Evolutionary conservation across 2,329 filamentous ascomycete genomes (phyloP), one percentile per base, ranked within the genome.

Genomic region (Talaromyces marneffei): DNA sequence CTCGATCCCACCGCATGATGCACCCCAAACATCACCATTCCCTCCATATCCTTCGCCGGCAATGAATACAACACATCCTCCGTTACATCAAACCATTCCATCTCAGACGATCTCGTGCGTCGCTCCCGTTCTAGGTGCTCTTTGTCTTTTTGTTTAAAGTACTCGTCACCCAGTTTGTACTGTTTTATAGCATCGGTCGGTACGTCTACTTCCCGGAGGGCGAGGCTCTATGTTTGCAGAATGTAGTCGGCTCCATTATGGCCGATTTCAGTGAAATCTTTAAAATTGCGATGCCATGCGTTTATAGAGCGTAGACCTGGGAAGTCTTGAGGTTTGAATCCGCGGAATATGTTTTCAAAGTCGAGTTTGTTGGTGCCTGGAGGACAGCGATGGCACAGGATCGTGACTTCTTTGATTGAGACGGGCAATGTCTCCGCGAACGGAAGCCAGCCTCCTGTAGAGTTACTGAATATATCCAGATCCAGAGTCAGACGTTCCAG

Each of bases 401-500:
- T 56, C 0, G 20, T 16, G 6, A 56, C 33, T 2, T 56, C 53
- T 40, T 20, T 56, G 53, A 56, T 56, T 27, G 53, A 56, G 3
- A 8, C 3, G 7, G 53, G 53, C 20, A 56, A 10, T 3, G 53
- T 56, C 53, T 56, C 10, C 35, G 29, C 18, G 29, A 33, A 52
- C 3, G 48, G 48, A 2, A 52, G 48, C 48, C 48, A 52, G 5
- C 48, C 29, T 1, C 46, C 48, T n/a, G 10, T 12, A 8, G 52
- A 16, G 33, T 56, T 56, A 14, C 33, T 56, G 25, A 56, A 56
- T 1, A 56, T 18, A 1, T 56, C 53, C 7, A 56, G 8, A 8
- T 56, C 53, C 7, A 56, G 53, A 25, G 53, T 40, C 5, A 56
- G 25, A 40, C 53, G 53, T 56, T 56, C 53, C 33, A 56, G 35